Percentiles rank a stretch among this genome's conserved stretches.
These are phyloP conservation scores for Saccharomycopsis sp. DNA, from an alignment of 805 yeast genomes.

Conservation along the genomic window DNA sequence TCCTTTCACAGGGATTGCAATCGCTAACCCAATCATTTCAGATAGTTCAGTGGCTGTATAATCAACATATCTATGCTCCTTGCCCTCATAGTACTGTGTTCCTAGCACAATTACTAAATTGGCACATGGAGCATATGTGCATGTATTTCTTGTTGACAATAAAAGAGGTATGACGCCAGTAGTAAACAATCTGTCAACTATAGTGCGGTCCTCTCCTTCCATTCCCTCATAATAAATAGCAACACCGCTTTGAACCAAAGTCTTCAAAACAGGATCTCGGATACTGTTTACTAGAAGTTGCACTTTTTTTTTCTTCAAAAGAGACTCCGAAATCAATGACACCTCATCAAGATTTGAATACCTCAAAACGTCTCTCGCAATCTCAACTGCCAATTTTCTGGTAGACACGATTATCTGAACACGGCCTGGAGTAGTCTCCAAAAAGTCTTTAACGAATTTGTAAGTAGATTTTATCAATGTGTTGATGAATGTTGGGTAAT, in stretches of 20 bases:
- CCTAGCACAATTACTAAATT: slow-evolving; percentile 57
- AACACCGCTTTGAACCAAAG: slow-evolving; percentile 49
- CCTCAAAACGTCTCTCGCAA: slow-evolving; percentile 40
- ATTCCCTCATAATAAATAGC: slow-evolving; percentile 58
- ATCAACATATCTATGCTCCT: slow-evolving; percentile 62
- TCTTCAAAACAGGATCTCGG: slow-evolving; percentile 39
- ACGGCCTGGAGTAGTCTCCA: slow-evolving; percentile 27
- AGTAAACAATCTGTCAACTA: slow-evolving; percentile 47
- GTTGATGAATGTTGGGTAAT: slow-evolving; percentile 44
- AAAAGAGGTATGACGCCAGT: slow-evolving; percentile 48
- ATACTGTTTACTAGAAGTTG: slow-evolving; percentile 38
- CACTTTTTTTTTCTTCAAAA: slow-evolving; percentile 27
- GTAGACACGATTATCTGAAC: slow-evolving; percentile 53
- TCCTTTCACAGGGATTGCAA: slow-evolving; percentile 7
- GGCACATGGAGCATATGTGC: slow-evolving; percentile 44
- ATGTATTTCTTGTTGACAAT: slow-evolving; percentile 56
- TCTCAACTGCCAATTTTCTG: slow-evolving; percentile 46
- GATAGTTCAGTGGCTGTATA: slow-evolving; percentile 58
- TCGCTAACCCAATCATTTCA: slow-evolving; percentile 55
- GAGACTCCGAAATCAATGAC: slow-evolving; percentile 30
- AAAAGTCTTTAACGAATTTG: slow-evolving; percentile 32
- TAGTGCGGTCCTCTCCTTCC: slow-evolving; percentile 44
- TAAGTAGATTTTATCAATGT: slow-evolving; percentile 47
- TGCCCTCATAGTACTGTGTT: slow-evolving; percentile 65
- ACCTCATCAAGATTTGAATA: slow-evolving; percentile 32